These are phyloP conservation scores for Pythium plurisporium DNA, from an alignment of 352 stramenopile genomes.

Conservation along the genomic window DNA sequence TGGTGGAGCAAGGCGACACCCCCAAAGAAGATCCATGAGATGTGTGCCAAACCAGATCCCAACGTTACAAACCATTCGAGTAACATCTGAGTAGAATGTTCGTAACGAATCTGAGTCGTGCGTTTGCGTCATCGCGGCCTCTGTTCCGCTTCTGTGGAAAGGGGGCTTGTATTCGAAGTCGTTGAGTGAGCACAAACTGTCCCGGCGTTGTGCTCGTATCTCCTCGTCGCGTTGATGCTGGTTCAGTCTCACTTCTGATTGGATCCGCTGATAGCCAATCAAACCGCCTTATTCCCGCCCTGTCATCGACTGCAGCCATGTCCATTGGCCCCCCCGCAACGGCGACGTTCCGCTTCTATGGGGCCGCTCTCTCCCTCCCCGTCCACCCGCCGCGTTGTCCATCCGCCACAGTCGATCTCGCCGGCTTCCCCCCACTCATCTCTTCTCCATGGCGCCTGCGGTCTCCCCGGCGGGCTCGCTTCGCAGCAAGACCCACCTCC, in stretches of 20 bases:
- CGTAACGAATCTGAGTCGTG: background rate
- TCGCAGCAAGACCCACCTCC: slow-evolving; percentile 13
- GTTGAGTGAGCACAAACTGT: slow-evolving; percentile 13
- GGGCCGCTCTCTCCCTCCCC: background rate
- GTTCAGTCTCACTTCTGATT: slow-evolving; percentile 16
- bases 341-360: slow-evolving; percentile 18
- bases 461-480: background rate
- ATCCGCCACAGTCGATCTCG: slow-evolving; percentile 8
- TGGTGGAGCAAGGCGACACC: slow-evolving; percentile 17
- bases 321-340: background rate
- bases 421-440: background rate
- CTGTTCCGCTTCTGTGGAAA: background rate
- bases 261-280: slow-evolving; percentile 9
- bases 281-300: background rate
- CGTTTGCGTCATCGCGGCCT: background rate
- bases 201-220: background rate
- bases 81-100: too few relatives aligned
- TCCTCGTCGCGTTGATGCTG: slow-evolving; percentile 19
- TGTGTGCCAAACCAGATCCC: too few relatives aligned
- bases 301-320: slow-evolving; percentile 6
- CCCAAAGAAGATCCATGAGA: too few relatives aligned
- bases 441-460: background rate
- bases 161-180: background rate
- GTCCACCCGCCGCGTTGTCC: background rate
- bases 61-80: too few relatives aligned